A percentile compares a stretch with the other conserved stretches of the same genome.
Conservation (phyloP, 257 asterid species). For the Ophiorrhiza pumila region DNA sequence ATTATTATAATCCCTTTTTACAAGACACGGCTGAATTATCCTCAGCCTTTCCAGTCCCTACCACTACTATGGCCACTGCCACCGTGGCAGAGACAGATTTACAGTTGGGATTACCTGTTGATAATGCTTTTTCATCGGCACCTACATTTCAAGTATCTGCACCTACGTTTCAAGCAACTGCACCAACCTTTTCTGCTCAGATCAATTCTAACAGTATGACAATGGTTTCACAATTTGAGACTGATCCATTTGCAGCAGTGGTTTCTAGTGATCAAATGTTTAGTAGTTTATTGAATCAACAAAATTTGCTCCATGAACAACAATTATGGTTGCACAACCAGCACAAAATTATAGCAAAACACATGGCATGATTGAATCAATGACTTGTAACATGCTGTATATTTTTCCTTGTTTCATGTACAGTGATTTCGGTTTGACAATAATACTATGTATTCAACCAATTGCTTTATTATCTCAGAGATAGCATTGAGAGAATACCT, state of each 20-base stretch:
- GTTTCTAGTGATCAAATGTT: constrained; percentile 26
- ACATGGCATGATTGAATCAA: constrained; percentile 24
- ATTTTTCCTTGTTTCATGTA: too few relatives aligned
- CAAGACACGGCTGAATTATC: constrained; percentile 30
- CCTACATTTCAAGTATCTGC: constrained; percentile 12
- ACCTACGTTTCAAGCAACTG: constrained; percentile 24
- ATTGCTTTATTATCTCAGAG: too few relatives aligned
- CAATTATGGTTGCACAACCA: constrained; percentile 73
- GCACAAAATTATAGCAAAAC: constrained; percentile 65
- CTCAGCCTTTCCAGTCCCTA: not conserved
- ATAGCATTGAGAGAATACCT: too few relatives aligned
- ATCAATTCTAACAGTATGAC: constrained; percentile 17
- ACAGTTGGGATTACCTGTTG: not conserved
- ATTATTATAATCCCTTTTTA: constrained; percentile 64
- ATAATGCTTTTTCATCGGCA: not conserved
- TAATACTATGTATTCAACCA: too few relatives aligned
- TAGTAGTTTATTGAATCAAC: constrained; percentile 30
- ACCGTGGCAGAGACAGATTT: not conserved
- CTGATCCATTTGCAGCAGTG: constrained; percentile 50
- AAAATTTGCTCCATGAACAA: constrained; percentile 46
- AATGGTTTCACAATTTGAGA: constrained; percentile 21
- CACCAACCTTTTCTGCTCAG: constrained; percentile 50
- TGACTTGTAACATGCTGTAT: not conserved
- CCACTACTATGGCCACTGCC: not conserved
- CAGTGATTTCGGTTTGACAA: too few relatives aligned